Base-by-base conservation (phyloP, 139 green algal genomes). In the Asterochloris sp. region DNA sequence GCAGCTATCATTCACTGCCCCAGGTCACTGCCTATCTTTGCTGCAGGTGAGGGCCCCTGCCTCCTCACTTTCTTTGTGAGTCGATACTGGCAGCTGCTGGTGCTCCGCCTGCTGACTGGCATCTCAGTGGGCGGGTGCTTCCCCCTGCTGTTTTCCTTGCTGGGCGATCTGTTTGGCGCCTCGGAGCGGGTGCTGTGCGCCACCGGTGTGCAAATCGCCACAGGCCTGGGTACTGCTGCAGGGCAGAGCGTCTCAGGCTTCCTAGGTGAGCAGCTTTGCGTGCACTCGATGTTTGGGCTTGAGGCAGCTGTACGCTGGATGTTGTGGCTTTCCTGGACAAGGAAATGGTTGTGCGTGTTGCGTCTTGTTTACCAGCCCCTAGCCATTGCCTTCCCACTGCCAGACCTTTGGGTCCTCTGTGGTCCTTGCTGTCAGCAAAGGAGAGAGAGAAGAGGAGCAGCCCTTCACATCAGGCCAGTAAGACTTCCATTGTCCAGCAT, bases 11-110 rank as follows among this genome's bases (percentile, higher is more conserved):
- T 54, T 54, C 38, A 6, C 6, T 54, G 38, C 38, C 38, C 38
- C 38, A 54, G 2, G 38, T 54, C 38, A 54, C 38, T 54, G 38
- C 38, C 38, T 54, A 2, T 54, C 38, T 26, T 6, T 63, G 21
- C 54, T 86, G 80, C 83, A 90, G 87, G 92, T 0, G 89, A 95
- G 84, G 89, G 85, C 8, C 93, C 94, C 8, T 95, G 91, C 87
- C 76, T 97, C 38, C 83, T 89, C 38, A 97, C 93, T 16, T 90
- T 89, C 73, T 95, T 91, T 79, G 93, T 98, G 19, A 92, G 73
- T 0, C 64, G 82, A 19, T 94, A 92, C 78, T 95, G 92, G 93
- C 86, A 98, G 90, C 92, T 98, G 68, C 90, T 97, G 29, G 62
- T 94, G 23, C 84, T 97, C 69, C 88, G 95, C 14, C 79, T 92